Conservation (phyloP, 345 rosid species). For the Corchorus capsularis region DNA sequence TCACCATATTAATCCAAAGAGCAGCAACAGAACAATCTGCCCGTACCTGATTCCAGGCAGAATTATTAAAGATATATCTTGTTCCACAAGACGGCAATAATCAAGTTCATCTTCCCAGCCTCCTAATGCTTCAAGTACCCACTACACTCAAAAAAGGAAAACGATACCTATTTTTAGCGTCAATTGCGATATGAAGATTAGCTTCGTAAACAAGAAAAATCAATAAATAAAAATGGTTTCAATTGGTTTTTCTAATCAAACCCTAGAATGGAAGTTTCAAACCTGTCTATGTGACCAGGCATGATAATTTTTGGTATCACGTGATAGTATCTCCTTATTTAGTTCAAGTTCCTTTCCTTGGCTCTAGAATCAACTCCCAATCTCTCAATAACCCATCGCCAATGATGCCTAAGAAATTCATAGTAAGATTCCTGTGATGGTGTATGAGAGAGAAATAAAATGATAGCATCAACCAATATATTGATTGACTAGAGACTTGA, state of each 20-base stretch:
- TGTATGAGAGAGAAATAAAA: not conserved
- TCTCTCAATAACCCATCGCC: conserved; percentile 93
- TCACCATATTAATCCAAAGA: not conserved
- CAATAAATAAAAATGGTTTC: not conserved
- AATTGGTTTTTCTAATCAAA: not conserved
- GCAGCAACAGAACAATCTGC: not conserved
- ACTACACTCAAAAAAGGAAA: conserved; percentile 44
- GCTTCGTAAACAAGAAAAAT: not conserved
- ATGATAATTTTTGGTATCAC: conserved; percentile 87
- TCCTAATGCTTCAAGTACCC: conserved; percentile 78
- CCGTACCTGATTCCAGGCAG: conserved; percentile 95
- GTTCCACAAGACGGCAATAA: conserved; percentile 77
- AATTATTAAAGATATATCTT: conserved; percentile 84
- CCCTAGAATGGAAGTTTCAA: conserved; percentile 22
- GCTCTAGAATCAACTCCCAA: conserved; percentile 60
- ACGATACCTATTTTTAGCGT: not conserved
- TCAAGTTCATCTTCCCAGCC: conserved; percentile 94
- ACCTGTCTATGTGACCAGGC: conserved; percentile 99
- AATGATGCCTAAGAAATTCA: conserved; percentile 72
- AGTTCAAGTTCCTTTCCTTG: conserved; percentile 75
- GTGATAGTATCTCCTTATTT: conserved; percentile 55
- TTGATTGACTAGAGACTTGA: conserved; percentile 1
- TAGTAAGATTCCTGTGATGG: not conserved
- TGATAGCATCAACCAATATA: not conserved
- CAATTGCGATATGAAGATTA: not conserved